Evolutionary conservation across 1,139 yeast genomes (phyloP).

Genomic region (Candida sanyaensis): DNA sequence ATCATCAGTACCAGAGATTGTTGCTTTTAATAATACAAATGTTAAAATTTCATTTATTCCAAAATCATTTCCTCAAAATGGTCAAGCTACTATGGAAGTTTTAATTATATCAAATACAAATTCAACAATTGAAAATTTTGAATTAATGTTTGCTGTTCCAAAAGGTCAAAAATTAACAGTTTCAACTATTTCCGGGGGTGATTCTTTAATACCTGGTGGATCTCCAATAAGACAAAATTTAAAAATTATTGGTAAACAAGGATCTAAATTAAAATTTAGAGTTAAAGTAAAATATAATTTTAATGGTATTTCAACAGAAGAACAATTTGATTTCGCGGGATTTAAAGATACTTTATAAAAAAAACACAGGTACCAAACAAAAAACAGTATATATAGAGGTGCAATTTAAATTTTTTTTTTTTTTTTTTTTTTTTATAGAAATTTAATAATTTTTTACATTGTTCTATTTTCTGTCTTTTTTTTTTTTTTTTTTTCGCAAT

Average conservation of each 20-base stretch:
- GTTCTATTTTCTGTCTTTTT: no score
- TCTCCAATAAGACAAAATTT: conserved; percentile 58
- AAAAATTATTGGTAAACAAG: conserved; percentile 67
- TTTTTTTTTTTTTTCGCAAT: background rate
- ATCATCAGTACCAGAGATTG: conserved; percentile 19
- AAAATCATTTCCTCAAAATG: conserved; percentile 32
- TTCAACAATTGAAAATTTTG: conserved; percentile 40
- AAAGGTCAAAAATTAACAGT: conserved; percentile 83
- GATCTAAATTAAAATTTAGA: conserved; percentile 75
- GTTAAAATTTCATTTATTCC: conserved; percentile 40
- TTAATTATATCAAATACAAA: conserved; percentile 28
- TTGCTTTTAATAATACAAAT: conserved; percentile 40
- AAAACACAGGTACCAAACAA: no score
- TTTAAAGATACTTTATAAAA: conserved; percentile 28
- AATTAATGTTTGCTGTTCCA: conserved; percentile 86
- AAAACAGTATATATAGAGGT: no score
- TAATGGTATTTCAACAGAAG: conserved; percentile 46
- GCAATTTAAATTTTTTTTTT: no score
- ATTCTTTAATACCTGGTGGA: conserved; percentile 32
- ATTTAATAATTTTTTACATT: no score
- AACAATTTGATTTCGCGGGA: conserved; percentile 72
- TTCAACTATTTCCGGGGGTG: conserved; percentile 61
- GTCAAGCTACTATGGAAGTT: conserved; percentile 53
- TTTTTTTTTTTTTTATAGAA: no score
- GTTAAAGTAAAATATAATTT: conserved; percentile 62